Evolutionary conservation across 305 asterid species (phyloP), one percentile per base, ranked within the genome.

Genomic region (Fraxinus dipetala): DNA sequence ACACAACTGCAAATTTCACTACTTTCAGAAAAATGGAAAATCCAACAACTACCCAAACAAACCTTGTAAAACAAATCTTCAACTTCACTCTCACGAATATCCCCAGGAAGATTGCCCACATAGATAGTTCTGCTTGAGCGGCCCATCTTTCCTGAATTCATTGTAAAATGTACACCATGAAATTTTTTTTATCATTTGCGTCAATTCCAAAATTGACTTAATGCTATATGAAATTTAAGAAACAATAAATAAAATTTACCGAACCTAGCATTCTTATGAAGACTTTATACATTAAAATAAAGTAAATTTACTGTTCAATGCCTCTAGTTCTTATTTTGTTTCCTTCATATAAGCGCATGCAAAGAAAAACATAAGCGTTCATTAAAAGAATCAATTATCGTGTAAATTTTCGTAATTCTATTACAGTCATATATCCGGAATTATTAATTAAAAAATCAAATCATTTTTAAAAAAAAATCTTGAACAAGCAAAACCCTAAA

Each of bases 51-150:
- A 75, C 20, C 38, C 20, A 76, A 78, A 22, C 43, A 77, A 83
- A 94, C 98, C 98, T 94, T 94, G 92, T 88, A 90, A 88, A 94
- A 94, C 85, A 94, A 80, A 89, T 92, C 96, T 84, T 94, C 97
- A 31, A 94, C 96, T 88, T 94, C 97, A 0, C 92, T 89, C 87
- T 94, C 96, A 31, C 95, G 93, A 72, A 91, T 83, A 75, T 94
- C 97, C 31, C 93, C 97, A 22, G 97, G 98, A 84, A 94, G 98
- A 83, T 94, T 94, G 9, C 98, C 97, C 18, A 91, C 96, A 82
- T 92, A 94, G 70, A 94, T 87, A 6, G 97, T 94, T 78, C 92
- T 87, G 89, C 94, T 92, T 74, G 87, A 84, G 48, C 93, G 91
- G 31, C 96, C 92, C 97, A 94, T 94, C 82, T 61, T 84, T 72